phyloP scores from a whole-genome alignment of 2,329 filamentous ascomycete genomes.

The Aureobasidium uvarum region DNA sequence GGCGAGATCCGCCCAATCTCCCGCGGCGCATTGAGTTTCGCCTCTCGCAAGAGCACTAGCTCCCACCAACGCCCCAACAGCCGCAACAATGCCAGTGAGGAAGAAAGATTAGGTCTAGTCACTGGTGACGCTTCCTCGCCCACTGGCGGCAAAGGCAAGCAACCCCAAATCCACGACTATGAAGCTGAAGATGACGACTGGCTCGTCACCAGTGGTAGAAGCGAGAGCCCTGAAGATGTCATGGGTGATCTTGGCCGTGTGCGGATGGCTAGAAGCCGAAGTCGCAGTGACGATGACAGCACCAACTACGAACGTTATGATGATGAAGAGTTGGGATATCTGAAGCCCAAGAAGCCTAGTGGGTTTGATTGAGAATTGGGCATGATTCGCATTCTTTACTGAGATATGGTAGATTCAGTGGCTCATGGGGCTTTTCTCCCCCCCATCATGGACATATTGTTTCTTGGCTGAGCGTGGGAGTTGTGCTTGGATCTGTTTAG shows the following conservation, averaged over 20 bases:
- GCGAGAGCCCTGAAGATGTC: slow-evolving; percentile 34
- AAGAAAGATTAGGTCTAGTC: slow-evolving; percentile 41
- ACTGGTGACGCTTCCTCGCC: slow-evolving; percentile 34
- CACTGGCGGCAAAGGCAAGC: background rate
- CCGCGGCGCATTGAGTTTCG: slow-evolving; percentile 35
- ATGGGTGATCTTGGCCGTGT: slow-evolving; percentile 32
- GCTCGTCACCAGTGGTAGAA: slow-evolving; percentile 36
- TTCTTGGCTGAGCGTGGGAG: background rate
- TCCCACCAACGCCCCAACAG: slow-evolving; percentile 3
- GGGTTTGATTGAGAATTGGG: slow-evolving; percentile 1
- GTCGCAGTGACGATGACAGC: slow-evolving; percentile 9
- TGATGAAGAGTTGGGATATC: slow-evolving; percentile 12
- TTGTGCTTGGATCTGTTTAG: background rate
- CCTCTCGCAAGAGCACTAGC: slow-evolving; percentile 24
- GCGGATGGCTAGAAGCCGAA: background rate
- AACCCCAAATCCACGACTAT: background rate
- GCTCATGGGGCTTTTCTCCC: background rate
- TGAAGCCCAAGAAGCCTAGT: slow-evolving; percentile 22
- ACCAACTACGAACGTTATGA: slow-evolving; percentile 25
- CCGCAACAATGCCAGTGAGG: slow-evolving; percentile 35
- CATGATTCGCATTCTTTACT: too few species aligned
- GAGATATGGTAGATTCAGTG: background rate
- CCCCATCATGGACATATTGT: background rate
- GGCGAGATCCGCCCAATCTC: slow-evolving; percentile 36
- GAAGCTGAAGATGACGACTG: slow-evolving; percentile 35